Evolutionary conservation across 345 rosid genomes (phyloP).

Genomic region (Arabis alpina): DNA sequence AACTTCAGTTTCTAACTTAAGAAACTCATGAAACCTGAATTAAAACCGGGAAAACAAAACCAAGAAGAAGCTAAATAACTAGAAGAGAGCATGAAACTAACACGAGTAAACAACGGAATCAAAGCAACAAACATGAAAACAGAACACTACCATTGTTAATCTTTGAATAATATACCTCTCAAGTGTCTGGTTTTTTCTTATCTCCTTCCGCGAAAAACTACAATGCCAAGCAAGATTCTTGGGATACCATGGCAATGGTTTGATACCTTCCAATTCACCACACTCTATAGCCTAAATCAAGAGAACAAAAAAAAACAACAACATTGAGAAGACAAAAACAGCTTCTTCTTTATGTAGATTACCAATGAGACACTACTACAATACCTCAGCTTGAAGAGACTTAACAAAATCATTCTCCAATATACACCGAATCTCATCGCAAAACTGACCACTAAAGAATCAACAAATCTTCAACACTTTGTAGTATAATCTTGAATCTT

Average conservation of each 20-base stretch:
- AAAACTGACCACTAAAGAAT: conserved; percentile 85
- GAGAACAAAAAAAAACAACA: background rate
- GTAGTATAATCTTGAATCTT: background rate
- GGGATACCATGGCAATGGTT: conserved; percentile 93
- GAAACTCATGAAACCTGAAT: conserved; percentile 90
- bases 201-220: conserved; percentile 88
- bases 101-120: background rate
- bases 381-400: conserved; percentile 78
- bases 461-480: background rate
- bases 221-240: conserved; percentile 94
- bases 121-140: conserved; percentile 8
- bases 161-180: conserved; percentile 60
- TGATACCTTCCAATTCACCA: conserved; percentile 73
- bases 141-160: background rate
- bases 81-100: conserved; percentile 8
- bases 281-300: conserved; percentile 60
- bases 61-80: background rate
- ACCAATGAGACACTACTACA: conserved; percentile 22
- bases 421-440: conserved; percentile 64
- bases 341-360: background rate
- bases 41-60: background rate
- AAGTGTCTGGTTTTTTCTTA: conserved; percentile 85
- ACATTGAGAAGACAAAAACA: background rate
- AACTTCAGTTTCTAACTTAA: conserved; percentile 92
- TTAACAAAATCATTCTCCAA: conserved; percentile 83